Percentiles rank a stretch among this genome's conserved stretches.
Evolutionary conservation across 1,139 yeast genomes (phyloP).

Genomic region (Insectozyma bohioensis): DNA sequence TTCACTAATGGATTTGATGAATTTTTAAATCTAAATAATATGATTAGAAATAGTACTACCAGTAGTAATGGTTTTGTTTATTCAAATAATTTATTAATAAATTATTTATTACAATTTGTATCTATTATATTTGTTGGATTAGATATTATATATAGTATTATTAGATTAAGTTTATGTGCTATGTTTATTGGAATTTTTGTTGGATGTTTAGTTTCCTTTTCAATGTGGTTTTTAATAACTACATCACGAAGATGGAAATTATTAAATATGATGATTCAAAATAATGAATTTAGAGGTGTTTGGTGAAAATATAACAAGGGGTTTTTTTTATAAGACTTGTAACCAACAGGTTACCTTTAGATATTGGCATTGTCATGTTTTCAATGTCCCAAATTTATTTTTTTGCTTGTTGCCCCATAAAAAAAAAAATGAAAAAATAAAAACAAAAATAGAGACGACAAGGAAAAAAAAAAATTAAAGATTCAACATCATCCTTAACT

Average conservation of each 20-base stretch:
- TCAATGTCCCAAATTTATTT: too few relatives aligned
- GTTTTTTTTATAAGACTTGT: too few relatives aligned
- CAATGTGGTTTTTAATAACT: constrained; percentile 16
- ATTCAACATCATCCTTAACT: too few relatives aligned
- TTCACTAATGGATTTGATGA: constrained; percentile 22
- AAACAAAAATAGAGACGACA: too few relatives aligned
- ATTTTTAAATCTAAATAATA: constrained; percentile 15
- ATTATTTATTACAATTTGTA: constrained; percentile 8
- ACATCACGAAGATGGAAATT: constrained; percentile 16
- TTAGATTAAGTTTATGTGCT: constrained; percentile 19
- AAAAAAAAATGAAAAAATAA: too few relatives aligned
- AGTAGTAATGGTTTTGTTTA: neutral
- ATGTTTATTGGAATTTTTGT: constrained; percentile 16
- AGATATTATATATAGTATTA: constrained; percentile 21
- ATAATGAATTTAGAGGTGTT: constrained; percentile 13
- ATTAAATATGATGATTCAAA: constrained; percentile 11
- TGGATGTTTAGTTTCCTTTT: constrained; percentile 12
- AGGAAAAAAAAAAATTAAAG: too few relatives aligned
- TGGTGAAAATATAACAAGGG: too few relatives aligned
- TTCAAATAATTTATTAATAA: constrained; percentile 1
- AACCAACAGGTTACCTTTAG: too few relatives aligned
- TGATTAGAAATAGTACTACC: neutral
- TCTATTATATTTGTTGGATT: constrained; percentile 18
- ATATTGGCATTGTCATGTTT: too few relatives aligned
- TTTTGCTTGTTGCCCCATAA: too few relatives aligned